phyloP scores from a whole-genome alignment of 805 yeast species.

The Starmerella stigmatis region DNA sequence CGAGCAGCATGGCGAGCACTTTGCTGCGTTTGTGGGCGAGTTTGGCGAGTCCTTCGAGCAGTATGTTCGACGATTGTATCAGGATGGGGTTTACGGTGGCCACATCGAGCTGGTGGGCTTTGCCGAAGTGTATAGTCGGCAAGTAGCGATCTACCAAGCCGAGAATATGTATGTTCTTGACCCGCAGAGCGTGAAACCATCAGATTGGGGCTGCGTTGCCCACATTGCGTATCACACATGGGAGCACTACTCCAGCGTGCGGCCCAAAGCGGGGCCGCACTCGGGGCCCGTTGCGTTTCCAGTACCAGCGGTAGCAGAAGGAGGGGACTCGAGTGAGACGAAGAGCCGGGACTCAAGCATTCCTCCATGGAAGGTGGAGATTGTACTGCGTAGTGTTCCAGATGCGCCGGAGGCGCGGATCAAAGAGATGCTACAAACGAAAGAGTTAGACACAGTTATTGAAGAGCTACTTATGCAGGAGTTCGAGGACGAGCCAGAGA shows the following conservation, averaged over 20 bases:
- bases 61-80: conserved; percentile 30
- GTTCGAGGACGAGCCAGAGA: conserved; percentile 3
- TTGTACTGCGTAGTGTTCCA: conserved; percentile 26
- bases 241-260: conserved; percentile 37
- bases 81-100: conserved; percentile 36
- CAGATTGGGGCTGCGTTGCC: conserved; percentile 1
- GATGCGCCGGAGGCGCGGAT: conserved; percentile 19
- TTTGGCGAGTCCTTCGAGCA: conserved; percentile 31
- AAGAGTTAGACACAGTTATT: conserved; percentile 26
- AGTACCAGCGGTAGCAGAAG: background rate
- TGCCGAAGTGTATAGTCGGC: conserved; percentile 28
- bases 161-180: conserved; percentile 32
- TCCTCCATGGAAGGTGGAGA: conserved; percentile 29
- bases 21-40: conserved; percentile 30
- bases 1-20: conserved; percentile 26
- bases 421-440: conserved; percentile 10
- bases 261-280: conserved; percentile 33
- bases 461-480: conserved; percentile 25
- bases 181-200: conserved; percentile 10
- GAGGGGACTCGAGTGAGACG: background rate
- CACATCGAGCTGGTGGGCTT: conserved; percentile 36
- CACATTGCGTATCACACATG: conserved; percentile 37
- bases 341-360: background rate
- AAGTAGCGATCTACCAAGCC: conserved; percentile 33
- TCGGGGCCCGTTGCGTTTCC: conserved; percentile 25